Base-by-base conservation (phyloP, 1,284 basidiomycete species). In the Ganoderma leucocontextum region DNA sequence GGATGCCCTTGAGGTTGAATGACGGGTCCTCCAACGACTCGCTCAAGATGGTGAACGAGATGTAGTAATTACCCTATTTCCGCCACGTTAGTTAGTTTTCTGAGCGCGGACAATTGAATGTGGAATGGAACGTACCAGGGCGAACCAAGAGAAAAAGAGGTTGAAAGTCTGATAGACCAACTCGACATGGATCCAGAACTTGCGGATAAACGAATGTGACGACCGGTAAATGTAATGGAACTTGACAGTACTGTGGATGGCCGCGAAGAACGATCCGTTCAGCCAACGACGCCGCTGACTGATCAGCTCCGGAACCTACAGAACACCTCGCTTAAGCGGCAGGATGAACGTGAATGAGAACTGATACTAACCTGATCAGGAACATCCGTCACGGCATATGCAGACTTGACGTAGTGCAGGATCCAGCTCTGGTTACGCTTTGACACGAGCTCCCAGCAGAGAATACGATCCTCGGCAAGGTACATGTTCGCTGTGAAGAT, bases 401-500 rank as follows among this genome's bases (percentile, higher is more conserved):
- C 95, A 1, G 92, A 94, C 78, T 97, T 97, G 80, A 97, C 96
- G 74, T 97, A 98, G 82, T 97, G 95, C 76, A 98, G 80, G 63
- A 93, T 91, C 96, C 96, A 98, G 57, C 93, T 86, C 19, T 89
- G 91, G 42, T 90, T 90, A 7, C 94, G 88, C 78, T 98, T 98
- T 29, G 92, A 92, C 41, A 97, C 96, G 10, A 97, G 85, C 78
- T 98, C 96, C 96, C 95, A 97, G 78, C 96, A 97, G 1, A 97
- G 84, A 73, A 97, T 97, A 72, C 91, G 88, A 84, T 95, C 95
- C 79, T 96, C 95, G 12, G 95, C 95, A 17, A 97, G 88, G 78
- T 97, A 98, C 96, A 98, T 97, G 79, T 97, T 97, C 44, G 95
- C 94, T 5, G 94, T 95, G 80, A 96, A 96, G 74, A 96, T 95